A percentile compares a stretch with the other conserved stretches of the same genome.
Conservation (phyloP, 2,329 filamentous ascomycete genomes). For the Penicillium expansum region DNA sequence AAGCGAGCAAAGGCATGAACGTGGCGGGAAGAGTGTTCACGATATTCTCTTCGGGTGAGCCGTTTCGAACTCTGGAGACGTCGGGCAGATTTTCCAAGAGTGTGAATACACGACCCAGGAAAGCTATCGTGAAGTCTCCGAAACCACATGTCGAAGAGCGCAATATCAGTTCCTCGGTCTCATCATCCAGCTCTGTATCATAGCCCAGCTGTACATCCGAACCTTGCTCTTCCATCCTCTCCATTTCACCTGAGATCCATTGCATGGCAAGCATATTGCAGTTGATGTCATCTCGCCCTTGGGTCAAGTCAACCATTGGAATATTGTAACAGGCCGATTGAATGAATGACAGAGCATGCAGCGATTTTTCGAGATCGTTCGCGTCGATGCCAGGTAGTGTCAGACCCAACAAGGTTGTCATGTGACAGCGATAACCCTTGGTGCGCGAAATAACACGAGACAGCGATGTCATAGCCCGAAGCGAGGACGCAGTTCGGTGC, state of each 20-base stretch:
- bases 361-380: conserved; percentile 94
- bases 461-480: conserved; percentile 87
- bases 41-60: conserved; percentile 93
- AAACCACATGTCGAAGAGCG: conserved; percentile 93
- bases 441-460: conserved; percentile 86
- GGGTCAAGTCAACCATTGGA: conserved; percentile 78
- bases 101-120: conserved; percentile 92
- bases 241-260: conserved; percentile 93
- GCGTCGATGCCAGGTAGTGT: conserved; percentile 94
- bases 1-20: conserved; percentile 83
- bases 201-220: conserved; percentile 85
- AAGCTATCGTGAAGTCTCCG: conserved; percentile 84
- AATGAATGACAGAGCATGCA: conserved; percentile 91
- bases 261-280: conserved; percentile 77
- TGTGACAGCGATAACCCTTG: conserved; percentile 94
- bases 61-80: conserved; percentile 78
- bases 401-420: conserved; percentile 88
- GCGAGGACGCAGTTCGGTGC: conserved; percentile 89
- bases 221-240: conserved; percentile 85
- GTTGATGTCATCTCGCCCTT: conserved; percentile 64
- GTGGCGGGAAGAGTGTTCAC: conserved; percentile 93
- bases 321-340: conserved; percentile 96
- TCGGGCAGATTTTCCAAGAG: conserved; percentile 93
- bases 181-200: conserved; percentile 72
- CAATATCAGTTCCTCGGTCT: conserved; percentile 82